Evolutionary conservation across 1,139 yeast species (phyloP), one percentile per base, ranked within the genome.

Genomic region (Pichia sp.): DNA sequence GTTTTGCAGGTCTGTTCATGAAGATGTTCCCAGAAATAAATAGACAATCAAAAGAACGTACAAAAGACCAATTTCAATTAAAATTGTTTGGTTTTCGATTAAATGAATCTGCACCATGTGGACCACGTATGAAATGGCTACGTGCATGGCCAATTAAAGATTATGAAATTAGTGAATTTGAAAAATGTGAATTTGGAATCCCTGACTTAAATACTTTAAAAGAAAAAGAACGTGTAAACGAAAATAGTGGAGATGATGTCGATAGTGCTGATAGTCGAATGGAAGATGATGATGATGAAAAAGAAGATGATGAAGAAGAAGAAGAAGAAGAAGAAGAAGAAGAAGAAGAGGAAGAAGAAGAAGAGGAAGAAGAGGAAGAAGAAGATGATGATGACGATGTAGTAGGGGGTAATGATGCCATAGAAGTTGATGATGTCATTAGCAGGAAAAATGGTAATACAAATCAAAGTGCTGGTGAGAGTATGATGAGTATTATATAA

Each of bases 71-170:
- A 49, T 85, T 77, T 58, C 84, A 85, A 31, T 71, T 88, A 56
- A 84, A 80, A 56, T 72, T 89, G 40, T 93, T 86, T 66, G 98
- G 99, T 1, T 91, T 93, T 66, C 77, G 76, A 50, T 71, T 91
- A 31, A 78, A 84, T 53, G 94, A 85, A 57, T 59, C 67, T 42
- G 82, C 95, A 41, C 68, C 74, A 18, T 74, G 85, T 37, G 98
- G 99, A 0, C 93, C 95, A 11, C 72, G 97, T 53, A 91, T 91
- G 98, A 77, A 75, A 55, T 91, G 99, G 99, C 69, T 91, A 48
- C 76, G 97, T 52, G 26, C 31, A 5, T 32, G 36, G 31, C 47
- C 47, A 20, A 21, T n/a, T 18, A 24, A 14, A 6, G 34, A 27
- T 20, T 20, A 67, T 36, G 87, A 83, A 53, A 63, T 72, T 52